Base-by-base conservation (phyloP, 2,329 filamentous ascomycete species). In the Albifimbria verrucaria region DNA sequence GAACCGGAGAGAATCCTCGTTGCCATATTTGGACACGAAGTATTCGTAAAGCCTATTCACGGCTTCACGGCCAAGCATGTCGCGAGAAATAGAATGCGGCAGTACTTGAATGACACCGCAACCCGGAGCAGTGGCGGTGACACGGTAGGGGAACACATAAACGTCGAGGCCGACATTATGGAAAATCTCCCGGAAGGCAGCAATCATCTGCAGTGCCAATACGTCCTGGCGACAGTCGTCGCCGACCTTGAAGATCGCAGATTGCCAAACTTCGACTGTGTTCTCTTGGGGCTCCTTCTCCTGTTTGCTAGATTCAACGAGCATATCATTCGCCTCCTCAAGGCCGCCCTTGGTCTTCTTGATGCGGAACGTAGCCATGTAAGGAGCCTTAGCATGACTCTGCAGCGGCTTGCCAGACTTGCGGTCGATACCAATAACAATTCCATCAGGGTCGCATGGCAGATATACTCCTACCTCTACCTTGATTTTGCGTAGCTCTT, bases 31-130 rank as follows among this genome's bases (percentile, higher is more conserved):
- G 62, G 89, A 92, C 53, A 97, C 81, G 68, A 99, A 99, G 75
- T 99, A 99, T 68, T 99, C 94, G 73, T 97, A 97, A 1, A 99
- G 83, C 0, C 94, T 93, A 67, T 99, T 99, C 67, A 99, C 94
- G 3, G 94, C 92, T 74, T 99, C 94, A 50, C 95, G 90, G 48
- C 94, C 95, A 2, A 99, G 84, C 94, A 99, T 99, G 72, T 99
- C 94, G 59, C 94, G 89, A 7, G 92, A 97, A 62, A 99, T 96
- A 17, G 93, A 97, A 73, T 97, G 97, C 54, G 94, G 94, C 22
- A 99, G 79, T 36, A 97, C 94, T 65, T 99, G 95, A 63, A 99
- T 97, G 61, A 99, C 92, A 71, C 94, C 94, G 63, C 94, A 99
- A 2, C 94, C 94, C 1, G 94, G 94, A 1, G 94, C 95, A 1